These are phyloP conservation scores for Notholithocarpus densiflorus DNA, from an alignment of 306 rosid genomes.

Conservation along the genomic window DNA sequence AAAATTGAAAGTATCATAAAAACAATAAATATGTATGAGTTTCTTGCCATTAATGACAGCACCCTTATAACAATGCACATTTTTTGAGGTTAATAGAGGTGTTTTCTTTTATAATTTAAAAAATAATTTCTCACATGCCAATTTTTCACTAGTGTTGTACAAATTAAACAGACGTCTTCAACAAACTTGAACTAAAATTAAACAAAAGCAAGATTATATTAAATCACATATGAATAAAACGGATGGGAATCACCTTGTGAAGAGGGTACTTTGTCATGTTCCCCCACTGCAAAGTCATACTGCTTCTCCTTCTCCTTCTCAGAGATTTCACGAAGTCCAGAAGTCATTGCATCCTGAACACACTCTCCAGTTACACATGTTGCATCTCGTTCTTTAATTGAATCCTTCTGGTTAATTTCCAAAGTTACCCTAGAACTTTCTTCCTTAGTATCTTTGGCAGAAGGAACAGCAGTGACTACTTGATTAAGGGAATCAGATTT, in stretches of 20 bases:
- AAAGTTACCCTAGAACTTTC: slow-evolving; percentile 17
- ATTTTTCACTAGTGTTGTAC: background rate
- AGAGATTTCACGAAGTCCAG: slow-evolving; percentile 20
- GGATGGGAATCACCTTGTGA: slow-evolving; percentile 30
- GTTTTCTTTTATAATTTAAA: background rate
- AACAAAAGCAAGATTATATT: background rate
- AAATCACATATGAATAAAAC: slow-evolving; percentile 10
- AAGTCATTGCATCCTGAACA: slow-evolving; percentile 29
- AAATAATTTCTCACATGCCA: background rate
- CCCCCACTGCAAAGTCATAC: slow-evolving; percentile 25
- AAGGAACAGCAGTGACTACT: slow-evolving; percentile 29
- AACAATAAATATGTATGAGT: background rate
- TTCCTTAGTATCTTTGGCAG: slow-evolving; percentile 32
- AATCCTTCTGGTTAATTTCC: slow-evolving; percentile 3
- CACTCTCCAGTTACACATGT: slow-evolving; percentile 22
- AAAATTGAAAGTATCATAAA: background rate
- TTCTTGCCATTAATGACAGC: background rate
- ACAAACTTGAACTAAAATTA: background rate
- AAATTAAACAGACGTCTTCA: background rate
- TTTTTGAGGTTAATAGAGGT: background rate
- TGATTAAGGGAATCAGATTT: slow-evolving; percentile 21
- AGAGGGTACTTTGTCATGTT: slow-evolving; percentile 11
- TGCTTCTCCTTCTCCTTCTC: slow-evolving; percentile 27
- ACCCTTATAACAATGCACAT: background rate
- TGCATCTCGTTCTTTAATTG: slow-evolving; percentile 7